These are phyloP conservation scores for Closterium sp. DNA, from an alignment of 139 green algal species.

Conservation along the genomic window DNA sequence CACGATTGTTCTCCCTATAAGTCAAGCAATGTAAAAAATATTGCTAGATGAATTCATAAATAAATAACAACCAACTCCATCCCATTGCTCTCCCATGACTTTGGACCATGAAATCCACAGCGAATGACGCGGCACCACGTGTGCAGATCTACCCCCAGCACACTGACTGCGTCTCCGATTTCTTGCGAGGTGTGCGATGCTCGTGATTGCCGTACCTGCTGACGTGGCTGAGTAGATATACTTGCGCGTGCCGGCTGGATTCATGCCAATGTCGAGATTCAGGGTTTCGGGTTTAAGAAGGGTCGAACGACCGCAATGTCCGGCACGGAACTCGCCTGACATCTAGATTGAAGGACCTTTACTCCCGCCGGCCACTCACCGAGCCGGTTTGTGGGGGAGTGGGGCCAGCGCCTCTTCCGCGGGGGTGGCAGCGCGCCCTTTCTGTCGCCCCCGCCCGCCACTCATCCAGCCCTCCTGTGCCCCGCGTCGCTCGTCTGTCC, in stretches of 20 bases:
- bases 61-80: too few species aligned
- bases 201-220: not conserved
- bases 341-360: not conserved
- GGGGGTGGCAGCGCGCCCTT: too few species aligned
- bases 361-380: not conserved
- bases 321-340: not conserved
- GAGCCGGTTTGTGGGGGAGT: too few species aligned
- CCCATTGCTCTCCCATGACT: too few species aligned
- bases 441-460: not conserved
- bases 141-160: slow-evolving; percentile 28
- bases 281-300: not conserved
- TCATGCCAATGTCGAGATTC: not conserved
- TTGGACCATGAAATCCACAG: not conserved
- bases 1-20: too few species aligned
- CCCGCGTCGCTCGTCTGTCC: not conserved
- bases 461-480: not conserved
- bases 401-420: too few species aligned
- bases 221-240: not conserved
- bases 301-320: too few species aligned
- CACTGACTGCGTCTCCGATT: slow-evolving; percentile 13
- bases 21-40: too few species aligned
- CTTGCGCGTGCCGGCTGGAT: not conserved
- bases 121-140: not conserved
- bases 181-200: not conserved
- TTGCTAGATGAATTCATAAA: too few species aligned